These are phyloP conservation scores for Medakamo hakoo DNA, from an alignment of 139 green algal species.

Conservation along the genomic window DNA sequence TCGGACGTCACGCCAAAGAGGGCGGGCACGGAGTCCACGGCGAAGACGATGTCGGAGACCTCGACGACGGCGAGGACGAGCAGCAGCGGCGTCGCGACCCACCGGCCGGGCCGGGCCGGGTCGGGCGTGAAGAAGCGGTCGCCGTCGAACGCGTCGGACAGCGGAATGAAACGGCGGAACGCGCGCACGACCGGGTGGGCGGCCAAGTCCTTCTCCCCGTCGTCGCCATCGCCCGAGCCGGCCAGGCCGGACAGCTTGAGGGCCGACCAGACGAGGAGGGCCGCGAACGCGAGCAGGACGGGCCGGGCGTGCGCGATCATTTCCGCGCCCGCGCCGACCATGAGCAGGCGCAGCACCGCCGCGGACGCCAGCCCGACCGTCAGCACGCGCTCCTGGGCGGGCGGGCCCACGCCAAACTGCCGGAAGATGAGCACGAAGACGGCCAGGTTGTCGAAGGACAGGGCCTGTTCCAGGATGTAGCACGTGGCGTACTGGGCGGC, in stretches of 20 bases:
- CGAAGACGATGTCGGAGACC: conserved; percentile 89
- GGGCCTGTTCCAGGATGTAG: conserved; percentile 89
- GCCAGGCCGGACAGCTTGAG: conserved; percentile 45
- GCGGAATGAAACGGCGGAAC: conserved; percentile 46
- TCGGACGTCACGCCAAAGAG: conserved; percentile 89
- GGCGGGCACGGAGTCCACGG: conserved; percentile 82
- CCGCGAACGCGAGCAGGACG: conserved; percentile 80
- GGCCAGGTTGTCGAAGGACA: conserved; percentile 95
- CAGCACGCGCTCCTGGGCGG: no score
- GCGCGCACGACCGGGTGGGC: conserved; percentile 58
- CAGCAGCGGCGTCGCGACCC: conserved; percentile 73
- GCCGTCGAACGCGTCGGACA: conserved; percentile 67
- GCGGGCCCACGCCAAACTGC: no score
- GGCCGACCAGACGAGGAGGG: conserved; percentile 67
- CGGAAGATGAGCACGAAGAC: conserved; percentile 95
- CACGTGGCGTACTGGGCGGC: conserved; percentile 79
- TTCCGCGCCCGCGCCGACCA: conserved; percentile 69
- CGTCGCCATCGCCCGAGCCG: no score
- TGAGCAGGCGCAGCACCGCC: conserved; percentile 66
- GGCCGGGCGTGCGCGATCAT: conserved; percentile 70
- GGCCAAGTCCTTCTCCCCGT: conserved; percentile 60
- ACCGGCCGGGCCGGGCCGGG: conserved; percentile 24
- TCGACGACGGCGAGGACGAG: conserved; percentile 86
- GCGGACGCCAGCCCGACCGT: conserved; percentile 76
- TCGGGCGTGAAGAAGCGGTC: conserved; percentile 75